phyloP scores from a whole-genome alignment of 2,329 filamentous ascomycete genomes.

The Neobulgaria alba region DNA sequence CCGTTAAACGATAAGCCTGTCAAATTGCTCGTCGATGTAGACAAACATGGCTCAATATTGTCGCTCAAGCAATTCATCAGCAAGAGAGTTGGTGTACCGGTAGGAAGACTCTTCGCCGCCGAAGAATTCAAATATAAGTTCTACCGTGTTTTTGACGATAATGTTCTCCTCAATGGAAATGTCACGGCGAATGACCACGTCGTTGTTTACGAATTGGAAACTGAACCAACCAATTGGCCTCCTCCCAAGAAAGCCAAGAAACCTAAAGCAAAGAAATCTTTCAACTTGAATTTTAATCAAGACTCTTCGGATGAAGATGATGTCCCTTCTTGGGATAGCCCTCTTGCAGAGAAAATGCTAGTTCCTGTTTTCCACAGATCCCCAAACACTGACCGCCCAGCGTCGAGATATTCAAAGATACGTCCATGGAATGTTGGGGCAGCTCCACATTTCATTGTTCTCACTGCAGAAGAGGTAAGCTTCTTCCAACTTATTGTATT shows the following conservation, averaged over 20 bases:
- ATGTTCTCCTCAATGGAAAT: constrained; percentile 58
- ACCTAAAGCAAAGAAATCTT: constrained; percentile 24
- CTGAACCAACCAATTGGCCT: constrained; percentile 69
- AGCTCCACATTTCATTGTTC: constrained; percentile 60
- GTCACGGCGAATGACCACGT: constrained; percentile 57
- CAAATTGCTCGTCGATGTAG: constrained; percentile 67
- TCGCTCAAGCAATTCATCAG: constrained; percentile 62
- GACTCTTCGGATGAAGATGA: constrained; percentile 36
- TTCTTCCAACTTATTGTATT: not conserved
- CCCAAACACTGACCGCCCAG: constrained; percentile 25
- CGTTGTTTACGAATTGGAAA: constrained; percentile 70
- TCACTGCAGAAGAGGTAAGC: constrained; percentile 64
- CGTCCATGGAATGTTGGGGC: constrained; percentile 28
- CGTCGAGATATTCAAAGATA: constrained; percentile 16
- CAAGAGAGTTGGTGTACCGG: constrained; percentile 55
- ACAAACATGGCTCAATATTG: constrained; percentile 64
- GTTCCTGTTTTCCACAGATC: constrained; percentile 62
- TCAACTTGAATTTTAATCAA: constrained; percentile 37
- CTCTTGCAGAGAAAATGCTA: constrained; percentile 56
- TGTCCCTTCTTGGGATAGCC: constrained; percentile 46
- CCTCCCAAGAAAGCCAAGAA: constrained; percentile 32
- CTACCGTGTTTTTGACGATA: constrained; percentile 77
- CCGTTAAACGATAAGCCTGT: constrained; percentile 66
- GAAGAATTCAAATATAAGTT: constrained; percentile 81
- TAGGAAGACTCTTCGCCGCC: constrained; percentile 62